These are phyloP conservation scores for Galerina sulciceps DNA, from an alignment of 768 basidiomycete genomes.

Conservation along the genomic window DNA sequence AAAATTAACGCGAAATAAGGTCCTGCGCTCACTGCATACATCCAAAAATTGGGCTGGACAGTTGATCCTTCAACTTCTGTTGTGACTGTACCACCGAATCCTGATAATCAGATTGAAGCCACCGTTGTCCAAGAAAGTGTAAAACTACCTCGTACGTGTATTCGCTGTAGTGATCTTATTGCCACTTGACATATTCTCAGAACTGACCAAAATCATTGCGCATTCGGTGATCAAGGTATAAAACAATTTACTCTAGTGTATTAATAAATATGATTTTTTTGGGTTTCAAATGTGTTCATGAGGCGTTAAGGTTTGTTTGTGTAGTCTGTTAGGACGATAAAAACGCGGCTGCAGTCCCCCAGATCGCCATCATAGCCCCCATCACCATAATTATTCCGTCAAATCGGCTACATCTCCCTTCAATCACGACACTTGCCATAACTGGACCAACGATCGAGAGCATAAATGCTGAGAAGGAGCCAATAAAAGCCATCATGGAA, in stretches of 20 bases:
- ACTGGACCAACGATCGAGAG: conserved; percentile 82
- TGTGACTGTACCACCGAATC: conserved; percentile 77
- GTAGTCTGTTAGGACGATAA: not conserved
- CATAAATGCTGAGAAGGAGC: conserved; percentile 83
- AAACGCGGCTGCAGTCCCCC: conserved; percentile 78
- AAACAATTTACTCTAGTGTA: conserved; percentile 19
- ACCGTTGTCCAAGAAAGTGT: conserved; percentile 85
- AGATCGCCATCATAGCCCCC: conserved; percentile 69
- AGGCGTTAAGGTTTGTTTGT: not conserved
- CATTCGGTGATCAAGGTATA: conserved; percentile 65
- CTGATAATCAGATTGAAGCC: conserved; percentile 87
- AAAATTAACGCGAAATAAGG: conserved; percentile 38
- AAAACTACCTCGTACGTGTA: conserved; percentile 73
- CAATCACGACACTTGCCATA: conserved; percentile 66
- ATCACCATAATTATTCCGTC: conserved; percentile 60
- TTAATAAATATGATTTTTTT: not conserved
- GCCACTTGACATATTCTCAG: conserved; percentile 38
- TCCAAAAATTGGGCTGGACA: conserved; percentile 71
- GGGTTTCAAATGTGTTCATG: too few species aligned
- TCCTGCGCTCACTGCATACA: conserved; percentile 59
- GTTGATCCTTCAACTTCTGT: conserved; percentile 56
- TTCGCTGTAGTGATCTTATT: not conserved
- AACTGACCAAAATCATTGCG: conserved; percentile 76
- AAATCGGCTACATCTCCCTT: conserved; percentile 47
- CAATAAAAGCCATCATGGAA: conserved; percentile 86